A percentile compares a stretch with the other conserved stretches of the same genome.
Conservation (phyloP, 1,139 yeast genomes). For the Arxiozyma bovina region DNA sequence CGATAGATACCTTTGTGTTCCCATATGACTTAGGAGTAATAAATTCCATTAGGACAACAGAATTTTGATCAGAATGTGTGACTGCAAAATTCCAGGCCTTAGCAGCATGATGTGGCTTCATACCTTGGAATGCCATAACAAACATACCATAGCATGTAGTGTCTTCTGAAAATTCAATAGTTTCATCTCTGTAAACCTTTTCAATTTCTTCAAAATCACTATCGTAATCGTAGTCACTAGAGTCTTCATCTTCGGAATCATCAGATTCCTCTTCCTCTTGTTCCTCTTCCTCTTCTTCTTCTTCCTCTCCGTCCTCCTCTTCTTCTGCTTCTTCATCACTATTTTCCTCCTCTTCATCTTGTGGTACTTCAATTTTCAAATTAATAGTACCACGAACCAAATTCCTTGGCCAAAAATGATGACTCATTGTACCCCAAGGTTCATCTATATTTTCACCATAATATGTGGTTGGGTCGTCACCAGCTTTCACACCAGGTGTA, state of each 20-base stretch:
- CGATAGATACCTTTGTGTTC: conserved; percentile 69
- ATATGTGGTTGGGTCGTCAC: conserved; percentile 72
- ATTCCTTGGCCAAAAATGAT: conserved; percentile 92
- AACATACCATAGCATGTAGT: conserved; percentile 63
- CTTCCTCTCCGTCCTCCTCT: conserved; percentile 15
- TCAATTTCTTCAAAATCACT: conserved; percentile 10
- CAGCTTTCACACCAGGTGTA: conserved; percentile 84
- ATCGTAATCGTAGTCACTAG: conserved; percentile 2
- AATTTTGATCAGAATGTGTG: conserved; percentile 66
- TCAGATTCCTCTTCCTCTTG: conserved; percentile 9
- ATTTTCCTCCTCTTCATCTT: conserved; percentile 18
- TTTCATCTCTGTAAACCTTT: conserved; percentile 16
- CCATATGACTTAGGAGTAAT: conserved; percentile 90
- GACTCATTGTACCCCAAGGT: conserved; percentile 98
- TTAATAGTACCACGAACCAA: conserved; percentile 54
- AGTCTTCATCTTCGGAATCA: neutral
- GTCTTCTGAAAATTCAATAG: conserved; percentile 18
- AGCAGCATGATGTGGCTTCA: conserved; percentile 99
- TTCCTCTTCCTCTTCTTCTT: conserved; percentile 5
- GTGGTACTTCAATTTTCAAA: conserved; percentile 28
- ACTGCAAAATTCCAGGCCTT: conserved; percentile 91
- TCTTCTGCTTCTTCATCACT: conserved; percentile 15
- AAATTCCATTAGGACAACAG: conserved; percentile 89
- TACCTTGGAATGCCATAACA: conserved; percentile 97
- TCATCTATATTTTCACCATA: conserved; percentile 74